A percentile compares a stretch with the other conserved stretches of the same genome.
Evolutionary conservation across 1,284 basidiomycete genomes (phyloP).

Genomic region (Pseudozyma thailandica): DNA sequence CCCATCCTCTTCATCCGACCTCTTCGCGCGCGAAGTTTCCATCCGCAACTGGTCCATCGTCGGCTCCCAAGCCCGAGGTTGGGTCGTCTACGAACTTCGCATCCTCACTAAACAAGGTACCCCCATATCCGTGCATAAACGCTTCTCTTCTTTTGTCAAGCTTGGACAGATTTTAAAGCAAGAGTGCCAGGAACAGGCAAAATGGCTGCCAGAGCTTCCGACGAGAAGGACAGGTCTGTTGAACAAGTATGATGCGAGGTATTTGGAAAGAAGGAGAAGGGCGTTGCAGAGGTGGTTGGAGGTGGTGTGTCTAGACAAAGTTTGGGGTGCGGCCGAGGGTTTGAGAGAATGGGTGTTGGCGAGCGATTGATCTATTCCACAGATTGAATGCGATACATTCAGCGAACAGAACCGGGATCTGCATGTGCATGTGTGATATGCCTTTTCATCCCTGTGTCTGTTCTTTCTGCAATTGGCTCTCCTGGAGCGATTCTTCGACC

Average conservation of each 20-base stretch:
- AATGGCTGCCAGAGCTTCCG: constrained; percentile 49
- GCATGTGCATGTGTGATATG: too few species aligned
- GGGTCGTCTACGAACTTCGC: constrained; percentile 58
- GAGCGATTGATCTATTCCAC: constrained; percentile 18
- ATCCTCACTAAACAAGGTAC: constrained; percentile 53
- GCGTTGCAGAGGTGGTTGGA: constrained; percentile 61
- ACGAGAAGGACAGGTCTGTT: constrained; percentile 47
- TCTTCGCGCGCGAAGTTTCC: constrained; percentile 51
- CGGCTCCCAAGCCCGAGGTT: constrained; percentile 55
- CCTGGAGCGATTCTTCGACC: too few species aligned
- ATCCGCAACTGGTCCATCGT: constrained; percentile 61
- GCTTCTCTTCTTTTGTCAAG: constrained; percentile 53
- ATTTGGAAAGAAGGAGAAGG: constrained; percentile 57
- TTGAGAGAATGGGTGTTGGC: constrained; percentile 54
- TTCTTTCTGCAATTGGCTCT: too few species aligned
- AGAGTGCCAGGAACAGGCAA: constrained; percentile 42
- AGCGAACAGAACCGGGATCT: too few species aligned
- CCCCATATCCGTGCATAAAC: constrained; percentile 35
- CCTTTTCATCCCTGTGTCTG: too few species aligned
- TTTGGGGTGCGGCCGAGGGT: constrained; percentile 50
- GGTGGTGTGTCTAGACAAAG: constrained; percentile 45
- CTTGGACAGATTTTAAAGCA: constrained; percentile 21
- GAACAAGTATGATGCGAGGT: constrained; percentile 57
- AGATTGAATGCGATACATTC: background rate
- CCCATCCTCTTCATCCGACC: constrained; percentile 3